Evolutionary conservation across 2,329 filamentous ascomycete species (phyloP).

Genomic region (Allantophomopsis cytisporea): DNA sequence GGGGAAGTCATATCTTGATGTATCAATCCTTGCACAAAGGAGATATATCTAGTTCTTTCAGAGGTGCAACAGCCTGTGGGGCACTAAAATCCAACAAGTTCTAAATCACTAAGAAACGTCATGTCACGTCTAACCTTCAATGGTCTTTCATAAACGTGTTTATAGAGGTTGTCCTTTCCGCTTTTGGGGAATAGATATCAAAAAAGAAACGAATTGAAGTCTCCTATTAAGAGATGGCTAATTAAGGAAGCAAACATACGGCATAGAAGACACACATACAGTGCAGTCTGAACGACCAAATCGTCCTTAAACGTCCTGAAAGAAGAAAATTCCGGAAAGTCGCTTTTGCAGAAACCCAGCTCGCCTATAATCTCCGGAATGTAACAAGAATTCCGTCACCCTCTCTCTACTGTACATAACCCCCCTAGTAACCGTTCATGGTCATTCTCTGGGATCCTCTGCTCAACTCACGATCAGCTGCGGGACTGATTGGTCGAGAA

Average conservation of each 20-base stretch:
- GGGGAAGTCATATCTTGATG: too few species aligned
- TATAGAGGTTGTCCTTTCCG: too few species aligned
- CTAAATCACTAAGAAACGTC: too few species aligned
- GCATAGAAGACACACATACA: conserved; percentile 15
- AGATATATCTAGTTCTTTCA: too few species aligned
- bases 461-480: conserved; percentile 91
- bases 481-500: conserved; percentile 88
- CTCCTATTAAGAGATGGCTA: conserved; percentile 15
- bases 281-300: conserved; percentile 13
- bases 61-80: too few species aligned
- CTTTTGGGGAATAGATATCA: too few species aligned
- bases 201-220: conserved; percentile 2
- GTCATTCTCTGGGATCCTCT: conserved; percentile 93
- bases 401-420: conserved; percentile 1
- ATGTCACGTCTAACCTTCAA: too few species aligned
- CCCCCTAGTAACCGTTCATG: conserved; percentile 88
- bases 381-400: neutral
- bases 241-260: conserved; percentile 21
- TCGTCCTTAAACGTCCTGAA: conserved; percentile 13
- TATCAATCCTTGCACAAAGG: too few species aligned
- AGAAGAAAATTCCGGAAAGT: conserved; percentile 15
- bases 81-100: too few species aligned
- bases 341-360: conserved; percentile 17
- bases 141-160: too few species aligned
- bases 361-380: conserved; percentile 6